These are phyloP conservation scores for Dipodascopsis uninucleata DNA, from an alignment of 805 yeast genomes.

Conservation along the genomic window DNA sequence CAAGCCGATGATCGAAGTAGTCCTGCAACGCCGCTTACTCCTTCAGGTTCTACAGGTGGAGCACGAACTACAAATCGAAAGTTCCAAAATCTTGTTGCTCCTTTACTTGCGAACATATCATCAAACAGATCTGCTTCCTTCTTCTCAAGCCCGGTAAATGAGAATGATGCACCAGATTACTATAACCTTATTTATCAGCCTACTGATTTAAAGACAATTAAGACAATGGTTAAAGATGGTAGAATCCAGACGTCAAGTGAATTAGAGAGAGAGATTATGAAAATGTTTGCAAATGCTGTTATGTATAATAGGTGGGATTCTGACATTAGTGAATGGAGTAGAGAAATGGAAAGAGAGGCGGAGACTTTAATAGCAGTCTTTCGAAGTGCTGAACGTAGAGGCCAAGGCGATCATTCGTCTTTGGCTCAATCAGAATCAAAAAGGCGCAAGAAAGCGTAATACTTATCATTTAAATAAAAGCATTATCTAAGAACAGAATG, in stretches of 20 bases:
- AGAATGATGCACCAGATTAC: constrained; percentile 66
- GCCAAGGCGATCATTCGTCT: constrained; percentile 5
- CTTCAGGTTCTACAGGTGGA: constrained; percentile 20
- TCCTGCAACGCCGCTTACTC: constrained; percentile 14
- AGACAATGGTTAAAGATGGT: constrained; percentile 55
- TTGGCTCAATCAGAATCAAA: constrained; percentile 12
- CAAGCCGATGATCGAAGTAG: constrained; percentile 25
- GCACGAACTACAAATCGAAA: constrained; percentile 43
- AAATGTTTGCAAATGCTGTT: constrained; percentile 79
- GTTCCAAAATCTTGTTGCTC: constrained; percentile 59
- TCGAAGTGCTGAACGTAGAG: constrained; percentile 45
- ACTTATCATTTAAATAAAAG: constrained; percentile 30
- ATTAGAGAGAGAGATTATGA: constrained; percentile 62
- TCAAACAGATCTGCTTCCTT: constrained; percentile 72
- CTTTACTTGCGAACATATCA: constrained; percentile 59
- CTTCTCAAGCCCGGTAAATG: constrained; percentile 65
- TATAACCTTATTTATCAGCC: constrained; percentile 59
- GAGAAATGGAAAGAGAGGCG: constrained; percentile 68
- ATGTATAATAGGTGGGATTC: constrained; percentile 72
- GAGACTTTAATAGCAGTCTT: constrained; percentile 50
- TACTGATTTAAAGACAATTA: constrained; percentile 62
- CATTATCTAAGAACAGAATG: too few relatives aligned
- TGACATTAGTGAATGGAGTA: constrained; percentile 58
- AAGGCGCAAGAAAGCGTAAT: constrained; percentile 15
- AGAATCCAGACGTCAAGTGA: constrained; percentile 48